Base-by-base conservation (phyloP, 2,329 filamentous ascomycete genomes). In the Claviceps arundinis region DNA sequence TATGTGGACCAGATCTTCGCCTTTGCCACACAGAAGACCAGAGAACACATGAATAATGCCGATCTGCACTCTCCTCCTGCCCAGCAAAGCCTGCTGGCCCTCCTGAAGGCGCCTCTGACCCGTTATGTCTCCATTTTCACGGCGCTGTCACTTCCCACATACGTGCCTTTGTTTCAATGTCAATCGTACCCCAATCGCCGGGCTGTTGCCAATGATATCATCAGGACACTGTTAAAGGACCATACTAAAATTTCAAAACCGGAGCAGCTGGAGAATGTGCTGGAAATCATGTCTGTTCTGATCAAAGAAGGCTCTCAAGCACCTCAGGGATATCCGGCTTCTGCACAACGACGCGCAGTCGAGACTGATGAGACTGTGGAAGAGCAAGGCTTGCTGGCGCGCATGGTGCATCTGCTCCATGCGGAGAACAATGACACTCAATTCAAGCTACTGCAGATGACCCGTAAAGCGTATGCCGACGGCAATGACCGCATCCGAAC, bases 351-450 rank as follows among this genome's bases (percentile, higher is more conserved):
- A 56, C 82, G 89, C 56, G 80, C 73, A 0, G 66, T 78, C 47
- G 94, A 98, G 72, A 97, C 93, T 0, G 93, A 98, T 56, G 94
- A 98, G 71, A 97, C 91, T 0, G 82, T 97, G 62, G 91, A 98
- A 68, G 93, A 98, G 70, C 93, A 98, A 73, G 93, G 93, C 50
- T 96, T 89, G 89, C 76, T 98, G 51, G 93, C 93, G 38, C 80
- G 93, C 60, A 84, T 98, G 63, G 82, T 96, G 17, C 93, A 98
- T 69, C 74, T 96, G 52, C 80, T 98, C 50, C 77, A 88, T 53
- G 86, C 82, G 45, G 76, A 87, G 38, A 81, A 94, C 64, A 97
- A 97, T 62, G 89, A 95, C 60, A 94, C 85, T 0, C 93, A 98
- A 65, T 93, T 95, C 71, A 89, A 89, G 71, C 81, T 98, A 46